Evolutionary conservation across 169 alveolate genomes (phyloP).

Genomic region (Cyclospora cayetanensis): DNA sequence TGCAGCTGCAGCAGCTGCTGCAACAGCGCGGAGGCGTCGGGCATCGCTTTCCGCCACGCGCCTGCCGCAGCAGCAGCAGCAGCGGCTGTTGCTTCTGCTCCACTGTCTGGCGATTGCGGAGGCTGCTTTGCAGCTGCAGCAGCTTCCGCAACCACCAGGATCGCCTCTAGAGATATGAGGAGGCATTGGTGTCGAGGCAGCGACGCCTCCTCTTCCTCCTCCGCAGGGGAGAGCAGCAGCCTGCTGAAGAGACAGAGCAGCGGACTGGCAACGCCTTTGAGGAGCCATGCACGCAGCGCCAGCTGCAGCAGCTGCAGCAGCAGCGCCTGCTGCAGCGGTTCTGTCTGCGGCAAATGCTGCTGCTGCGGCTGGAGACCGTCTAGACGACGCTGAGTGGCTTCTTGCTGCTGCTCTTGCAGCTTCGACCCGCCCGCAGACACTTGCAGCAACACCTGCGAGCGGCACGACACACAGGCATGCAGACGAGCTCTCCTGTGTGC

Average conservation of each 20-base stretch:
- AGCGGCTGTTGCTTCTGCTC: constrained; percentile 1
- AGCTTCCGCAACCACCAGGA: neutral
- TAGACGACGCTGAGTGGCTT: neutral
- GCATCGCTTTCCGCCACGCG: constrained; percentile 31
- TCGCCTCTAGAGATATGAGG: neutral
- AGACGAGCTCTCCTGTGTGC: neutral
- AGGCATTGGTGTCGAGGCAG: neutral
- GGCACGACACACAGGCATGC: neutral
- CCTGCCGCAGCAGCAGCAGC: constrained; percentile 13
- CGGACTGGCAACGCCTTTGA: constrained; percentile 15
- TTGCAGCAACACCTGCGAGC: neutral
- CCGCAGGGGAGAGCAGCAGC: neutral
- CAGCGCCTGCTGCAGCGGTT: too few species aligned
- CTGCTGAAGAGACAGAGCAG: constrained; percentile 7
- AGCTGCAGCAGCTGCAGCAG: constrained; percentile 50
- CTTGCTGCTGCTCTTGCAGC: constrained; percentile 23
- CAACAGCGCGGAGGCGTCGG: neutral
- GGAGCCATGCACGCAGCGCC: constrained; percentile 28
- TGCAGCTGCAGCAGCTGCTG: constrained; percentile 52
- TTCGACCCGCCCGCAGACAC: neutral
- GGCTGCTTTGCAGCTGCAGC: constrained; percentile 42
- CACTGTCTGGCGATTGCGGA: neutral
- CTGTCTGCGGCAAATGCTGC: neutral
- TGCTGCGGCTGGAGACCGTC: constrained; percentile 6
- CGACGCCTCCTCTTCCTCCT: neutral